Base-by-base conservation (phyloP, 371 early-diverging fungal genomes). In the Zopfochytrium polystomum region DNA sequence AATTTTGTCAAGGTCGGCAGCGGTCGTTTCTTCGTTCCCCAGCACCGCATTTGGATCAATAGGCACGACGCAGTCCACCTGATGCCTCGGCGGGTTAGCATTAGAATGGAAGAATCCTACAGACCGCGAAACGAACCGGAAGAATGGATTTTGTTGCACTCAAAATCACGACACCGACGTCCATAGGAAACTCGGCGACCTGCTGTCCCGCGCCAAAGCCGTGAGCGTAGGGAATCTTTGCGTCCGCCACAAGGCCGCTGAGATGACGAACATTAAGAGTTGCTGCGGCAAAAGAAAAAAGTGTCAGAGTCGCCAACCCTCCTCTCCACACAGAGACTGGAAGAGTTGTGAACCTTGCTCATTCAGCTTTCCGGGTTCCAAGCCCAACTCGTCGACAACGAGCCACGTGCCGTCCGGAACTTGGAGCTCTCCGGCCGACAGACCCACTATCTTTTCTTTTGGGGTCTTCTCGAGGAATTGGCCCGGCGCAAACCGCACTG, bases 291-390 rank as follows among this genome's bases (percentile, higher is more conserved):
- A 27, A 43, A 51, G 4, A 18, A 43, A 0, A 43, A 3, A 9
- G 11, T 55, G 53, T 52, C 32, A 32, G 53, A 30, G 29, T 32
- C n/a, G n/a, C n/a, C n/a, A n/a, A n/a, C n/a, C n/a, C n/a, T n/a
- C n/a, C n/a, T 4, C 13, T 49, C 4, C 20, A n/a, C 5, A 58
- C 4, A 30, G n/a, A 58, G 3, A 22, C n/a, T 29, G 23, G 6
- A 22, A 34, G 20, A 35, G 5, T 20, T 13, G 15, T 20, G 18
- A 42, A 52, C 83, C 83, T 25, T 71, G 73, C 50, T 81, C 80
- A 23, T 68, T 65, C 43, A 84, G 67, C n/a, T 71, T 68, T 18
- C 84, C 84, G 35, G 76, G 72, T 18, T 72, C 70, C 71, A 84
- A 52, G 38, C 68, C 71, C 1, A 78, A 70, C 54, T 83, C 83